Conservation (phyloP, 1,284 basidiomycete species). For the Volvariella volvacea region DNA sequence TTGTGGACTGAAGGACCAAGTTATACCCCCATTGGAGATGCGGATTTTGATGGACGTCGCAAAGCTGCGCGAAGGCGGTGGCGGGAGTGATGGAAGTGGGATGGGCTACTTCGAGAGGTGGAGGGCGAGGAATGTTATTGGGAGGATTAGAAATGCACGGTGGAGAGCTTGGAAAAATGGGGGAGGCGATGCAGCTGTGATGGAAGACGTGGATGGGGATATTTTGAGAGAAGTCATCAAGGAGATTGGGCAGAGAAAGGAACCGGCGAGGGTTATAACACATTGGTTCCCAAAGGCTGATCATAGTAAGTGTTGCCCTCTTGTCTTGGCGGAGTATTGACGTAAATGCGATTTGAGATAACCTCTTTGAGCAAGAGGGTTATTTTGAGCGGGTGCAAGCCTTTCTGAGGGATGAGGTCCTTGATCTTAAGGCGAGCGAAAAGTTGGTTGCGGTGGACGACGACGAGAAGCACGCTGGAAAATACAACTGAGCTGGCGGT, state of each 20-base stretch:
- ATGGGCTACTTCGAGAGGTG: not conserved
- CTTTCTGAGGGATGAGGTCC: no score
- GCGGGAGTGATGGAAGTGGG: not conserved
- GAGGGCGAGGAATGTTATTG: not conserved
- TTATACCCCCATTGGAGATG: constrained; percentile 27
- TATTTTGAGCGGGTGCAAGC: no score
- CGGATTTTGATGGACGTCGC: constrained; percentile 21
- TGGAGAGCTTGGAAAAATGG: constrained; percentile 2
- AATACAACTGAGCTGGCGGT: no score
- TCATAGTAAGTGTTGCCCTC: constrained; percentile 9
- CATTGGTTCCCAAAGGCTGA: constrained; percentile 4
- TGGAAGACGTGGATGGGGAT: constrained; percentile 3
- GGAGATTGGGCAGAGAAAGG: not conserved
- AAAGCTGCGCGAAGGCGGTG: constrained; percentile 7
- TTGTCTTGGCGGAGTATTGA: no score
- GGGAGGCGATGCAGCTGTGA: constrained; percentile 3
- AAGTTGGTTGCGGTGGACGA: no score
- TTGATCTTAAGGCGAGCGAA: no score
- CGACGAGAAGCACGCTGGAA: no score
- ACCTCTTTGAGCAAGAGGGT: no score
- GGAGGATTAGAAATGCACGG: constrained; percentile 1
- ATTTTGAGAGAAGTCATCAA: not conserved
- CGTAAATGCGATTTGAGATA: no score
- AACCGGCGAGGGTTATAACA: constrained; percentile 4
- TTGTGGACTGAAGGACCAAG: constrained; percentile 21